Evolutionary conservation across 108 stramenopile genomes (phyloP), one percentile per base, ranked within the genome.

Genomic region (Conticribra guillardii): DNA sequence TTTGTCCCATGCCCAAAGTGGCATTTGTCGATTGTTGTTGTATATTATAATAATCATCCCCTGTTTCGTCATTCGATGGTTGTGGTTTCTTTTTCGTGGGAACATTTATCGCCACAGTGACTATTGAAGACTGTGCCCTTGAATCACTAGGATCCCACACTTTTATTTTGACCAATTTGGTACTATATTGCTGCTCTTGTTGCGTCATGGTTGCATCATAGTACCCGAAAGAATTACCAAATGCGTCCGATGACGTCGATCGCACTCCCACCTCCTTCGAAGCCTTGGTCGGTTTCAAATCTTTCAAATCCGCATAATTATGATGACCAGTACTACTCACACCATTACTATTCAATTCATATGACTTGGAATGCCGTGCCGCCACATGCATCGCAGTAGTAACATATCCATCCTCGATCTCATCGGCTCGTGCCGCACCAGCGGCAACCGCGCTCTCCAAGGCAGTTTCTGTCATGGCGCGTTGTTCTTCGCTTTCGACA

Each of bases 81-180:
- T 2, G 14, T 0, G 9, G 9, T 45, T 41, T 8, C 1, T 34
- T 19, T 44, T 45, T 34, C n/a, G 59, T 60, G 18, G 59, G 37
- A 60, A 60, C 16, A 23, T 44, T 23, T 11, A 60, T 28, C 41
- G 32, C 41, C 5, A 60, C 59, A 41, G 59, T 9, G 17, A 60
- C 34, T 14, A 45, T 60, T 45, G 59, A 23, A 1, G 34, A 22
- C 23, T 8, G 0, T 1, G 19, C 5, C 34, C 15, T 2, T 7
- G 34, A 21, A 23, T 60, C 59, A 21, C 34, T 0, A 28, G 23
- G 33, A 24, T 60, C 59, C 59, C 59, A 60, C n/a, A 60, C 41
- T 45, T 60, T 60, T 22, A 60, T 60, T 26, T 60, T 60, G 41
- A 60, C 19, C 17, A 60, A 4, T 45, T 45, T 60, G 11, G 44